Evolutionary conservation across 2,329 filamentous ascomycete genomes (phyloP).

Genomic region (Cladosporium sphaerospermum): DNA sequence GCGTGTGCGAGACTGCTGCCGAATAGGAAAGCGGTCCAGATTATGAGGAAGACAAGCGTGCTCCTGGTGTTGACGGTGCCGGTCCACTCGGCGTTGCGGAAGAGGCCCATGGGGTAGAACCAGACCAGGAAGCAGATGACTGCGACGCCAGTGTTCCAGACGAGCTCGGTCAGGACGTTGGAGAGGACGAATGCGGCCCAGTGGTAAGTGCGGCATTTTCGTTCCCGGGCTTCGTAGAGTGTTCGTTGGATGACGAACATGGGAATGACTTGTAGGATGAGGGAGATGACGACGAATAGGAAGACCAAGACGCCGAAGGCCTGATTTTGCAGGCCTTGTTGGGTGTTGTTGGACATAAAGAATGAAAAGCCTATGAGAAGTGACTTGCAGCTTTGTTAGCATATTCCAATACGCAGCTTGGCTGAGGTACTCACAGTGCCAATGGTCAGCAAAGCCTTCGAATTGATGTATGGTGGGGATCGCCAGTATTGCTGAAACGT

Average conservation of each 20-base stretch:
- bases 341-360: slow-evolving; percentile 25
- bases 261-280: slow-evolving; percentile 51
- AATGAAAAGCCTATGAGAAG: slow-evolving; percentile 40
- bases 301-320: slow-evolving; percentile 44
- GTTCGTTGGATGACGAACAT: slow-evolving; percentile 50
- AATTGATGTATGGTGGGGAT: slow-evolving; percentile 40
- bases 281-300: slow-evolving; percentile 28
- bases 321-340: slow-evolving; percentile 34
- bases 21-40: slow-evolving; percentile 60
- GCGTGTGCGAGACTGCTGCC: slow-evolving; percentile 66
- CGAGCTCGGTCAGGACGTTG: slow-evolving; percentile 64
- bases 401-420: not conserved
- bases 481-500: slow-evolving; percentile 39
- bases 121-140: slow-evolving; percentile 55
- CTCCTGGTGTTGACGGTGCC: slow-evolving; percentile 25
- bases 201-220: slow-evolving; percentile 61
- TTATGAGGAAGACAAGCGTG: slow-evolving; percentile 55
- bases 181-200: slow-evolving; percentile 65
- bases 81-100: slow-evolving; percentile 45
- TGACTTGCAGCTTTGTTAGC: slow-evolving; percentile 11
- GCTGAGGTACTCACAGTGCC: slow-evolving; percentile 28
- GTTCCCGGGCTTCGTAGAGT: slow-evolving; percentile 52
- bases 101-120: slow-evolving; percentile 48
- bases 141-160: slow-evolving; percentile 52
- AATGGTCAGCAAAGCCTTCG: slow-evolving; percentile 51